Percentiles rank a stretch among this genome's conserved stretches.
Conservation (phyloP, 495 filamentous ascomycete genomes). For the Lichina pygmaea region DNA sequence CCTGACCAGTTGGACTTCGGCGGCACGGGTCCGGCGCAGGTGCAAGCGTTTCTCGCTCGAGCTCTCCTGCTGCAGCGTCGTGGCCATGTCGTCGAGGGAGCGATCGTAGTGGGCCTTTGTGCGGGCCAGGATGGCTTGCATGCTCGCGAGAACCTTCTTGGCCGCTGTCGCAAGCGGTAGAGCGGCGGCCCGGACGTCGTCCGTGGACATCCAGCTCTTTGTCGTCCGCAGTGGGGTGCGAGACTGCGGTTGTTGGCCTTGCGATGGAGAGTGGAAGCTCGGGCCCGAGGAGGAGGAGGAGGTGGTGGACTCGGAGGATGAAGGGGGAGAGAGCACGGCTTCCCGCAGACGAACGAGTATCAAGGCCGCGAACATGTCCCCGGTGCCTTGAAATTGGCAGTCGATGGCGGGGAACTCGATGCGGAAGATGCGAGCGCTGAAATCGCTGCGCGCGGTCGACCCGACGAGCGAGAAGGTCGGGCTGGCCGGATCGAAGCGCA, state of each 20-base stretch:
- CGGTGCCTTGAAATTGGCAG: slow-evolving; percentile 83
- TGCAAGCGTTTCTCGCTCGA: slow-evolving; percentile 34
- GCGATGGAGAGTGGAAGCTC: background rate
- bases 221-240: slow-evolving; percentile 11
- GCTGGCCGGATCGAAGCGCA: slow-evolving; percentile 24
- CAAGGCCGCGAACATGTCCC: slow-evolving; percentile 93
- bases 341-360: slow-evolving; percentile 75
- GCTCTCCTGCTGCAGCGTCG: slow-evolving; percentile 14
- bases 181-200: slow-evolving; percentile 33
- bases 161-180: slow-evolving; percentile 60
- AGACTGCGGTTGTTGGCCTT: too few relatives aligned
- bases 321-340: slow-evolving; percentile 20
- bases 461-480: slow-evolving; percentile 48
- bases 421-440: slow-evolving; percentile 47
- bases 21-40: slow-evolving; percentile 42
- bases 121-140: slow-evolving; percentile 61
- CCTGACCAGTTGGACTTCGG: slow-evolving; percentile 55
- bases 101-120: slow-evolving; percentile 43
- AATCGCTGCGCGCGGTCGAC: slow-evolving; percentile 35
- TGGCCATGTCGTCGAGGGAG: slow-evolving; percentile 16
- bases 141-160: slow-evolving; percentile 74
- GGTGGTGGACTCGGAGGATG: background rate
- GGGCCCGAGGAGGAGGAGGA: background rate
- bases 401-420: slow-evolving; percentile 67
- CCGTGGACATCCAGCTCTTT: slow-evolving; percentile 39